Evolutionary conservation across 129 eudicot genomes (phyloP).

Genomic region (Flaveria trinervia): DNA sequence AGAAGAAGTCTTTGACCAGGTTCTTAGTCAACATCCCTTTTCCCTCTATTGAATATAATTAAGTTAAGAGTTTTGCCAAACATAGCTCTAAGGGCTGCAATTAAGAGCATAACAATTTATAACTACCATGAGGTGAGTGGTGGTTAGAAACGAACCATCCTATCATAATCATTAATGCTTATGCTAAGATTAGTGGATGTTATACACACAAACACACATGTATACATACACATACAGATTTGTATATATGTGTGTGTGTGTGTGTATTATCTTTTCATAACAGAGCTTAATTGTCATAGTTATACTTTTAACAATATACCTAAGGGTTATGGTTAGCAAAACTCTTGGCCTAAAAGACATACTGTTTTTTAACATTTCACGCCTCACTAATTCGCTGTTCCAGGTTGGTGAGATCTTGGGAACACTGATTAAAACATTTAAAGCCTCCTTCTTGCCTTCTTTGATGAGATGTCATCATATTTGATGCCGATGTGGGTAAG

Average conservation of each 20-base stretch:
- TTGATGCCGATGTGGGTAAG: conserved; percentile 99
- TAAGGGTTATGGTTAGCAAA: neutral
- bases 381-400: conserved; percentile 11
- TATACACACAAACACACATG: too few relatives aligned
- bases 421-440: conserved; percentile 90
- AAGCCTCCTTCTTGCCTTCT: conserved; percentile 95
- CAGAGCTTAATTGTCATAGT: neutral
- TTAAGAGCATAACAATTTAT: neutral
- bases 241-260: too few relatives aligned
- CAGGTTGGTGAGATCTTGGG: conserved; percentile 97
- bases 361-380: neutral
- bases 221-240: too few relatives aligned
- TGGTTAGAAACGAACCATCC: neutral
- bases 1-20: conserved; percentile 99
- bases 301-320: neutral
- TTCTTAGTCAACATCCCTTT: conserved; percentile 28
- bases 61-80: neutral
- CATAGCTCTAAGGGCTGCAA: neutral
- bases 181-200: neutral
- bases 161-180: neutral
- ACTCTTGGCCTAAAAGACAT: neutral
- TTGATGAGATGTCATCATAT: conserved; percentile 91
- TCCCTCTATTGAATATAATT: neutral
- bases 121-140: neutral
- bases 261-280: too few relatives aligned